A percentile compares a stretch with the other conserved stretches of the same genome.
These are phyloP conservation scores for Diaporthe ampelina DNA, from an alignment of 2,329 filamentous ascomycete species.

Conservation along the genomic window DNA sequence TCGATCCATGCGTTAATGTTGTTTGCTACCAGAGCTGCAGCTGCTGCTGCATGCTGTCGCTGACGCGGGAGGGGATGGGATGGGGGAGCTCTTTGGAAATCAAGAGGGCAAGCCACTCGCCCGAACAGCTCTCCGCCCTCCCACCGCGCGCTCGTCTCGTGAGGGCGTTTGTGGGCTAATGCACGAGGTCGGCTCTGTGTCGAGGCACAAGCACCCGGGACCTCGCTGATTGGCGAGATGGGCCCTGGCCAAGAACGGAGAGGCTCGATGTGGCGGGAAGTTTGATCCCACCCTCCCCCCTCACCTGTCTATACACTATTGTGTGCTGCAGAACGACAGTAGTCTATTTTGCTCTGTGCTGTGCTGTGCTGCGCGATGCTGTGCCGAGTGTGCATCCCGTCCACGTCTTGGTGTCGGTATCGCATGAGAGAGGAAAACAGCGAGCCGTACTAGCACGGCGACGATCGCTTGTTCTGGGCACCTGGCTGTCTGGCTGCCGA, in stretches of 20 bases:
- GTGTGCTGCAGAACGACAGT: conserved; percentile 12
- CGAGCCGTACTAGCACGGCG: conserved; percentile 18
- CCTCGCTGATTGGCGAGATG: conserved; percentile 21
- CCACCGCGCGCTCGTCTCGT: conserved; percentile 19
- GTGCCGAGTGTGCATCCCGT: background rate
- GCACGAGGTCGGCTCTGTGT: conserved; percentile 32
- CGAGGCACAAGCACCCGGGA: conserved; percentile 11
- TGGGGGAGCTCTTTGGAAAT: background rate
- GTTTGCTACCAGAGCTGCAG: background rate
- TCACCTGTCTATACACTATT: background rate
- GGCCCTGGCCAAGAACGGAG: conserved; percentile 24
- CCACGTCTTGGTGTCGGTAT: background rate
- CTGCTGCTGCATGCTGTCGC: conserved; percentile 12
- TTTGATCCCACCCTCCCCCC: conserved; percentile 23
- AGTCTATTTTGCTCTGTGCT: background rate
- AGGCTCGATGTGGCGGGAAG: conserved; percentile 32
- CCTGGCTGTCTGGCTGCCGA: background rate
- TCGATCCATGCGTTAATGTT: conserved; percentile 2
- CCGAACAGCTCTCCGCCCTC: background rate
- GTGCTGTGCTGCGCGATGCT: background rate
- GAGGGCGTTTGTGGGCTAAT: conserved; percentile 31
- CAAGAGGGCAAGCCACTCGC: conserved; percentile 8
- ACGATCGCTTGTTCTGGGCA: conserved; percentile 27
- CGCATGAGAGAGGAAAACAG: background rate
- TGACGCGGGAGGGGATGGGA: background rate